A percentile compares a stretch with the other conserved stretches of the same genome.
Conservation (phyloP, 345 rosid species). For the Psidium friedrichsthalianum region DNA sequence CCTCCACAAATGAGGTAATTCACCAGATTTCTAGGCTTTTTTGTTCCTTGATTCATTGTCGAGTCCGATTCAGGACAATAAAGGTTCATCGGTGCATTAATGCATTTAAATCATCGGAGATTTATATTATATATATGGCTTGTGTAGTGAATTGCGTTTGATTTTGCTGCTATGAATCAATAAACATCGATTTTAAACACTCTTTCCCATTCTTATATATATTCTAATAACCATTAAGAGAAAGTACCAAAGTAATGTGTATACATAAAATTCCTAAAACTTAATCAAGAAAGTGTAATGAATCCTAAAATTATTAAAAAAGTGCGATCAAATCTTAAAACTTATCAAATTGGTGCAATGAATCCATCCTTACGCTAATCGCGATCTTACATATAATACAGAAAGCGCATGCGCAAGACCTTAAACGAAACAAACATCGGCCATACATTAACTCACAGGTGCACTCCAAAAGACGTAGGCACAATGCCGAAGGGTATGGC, state of each 20-base stretch:
- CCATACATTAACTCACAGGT: too few relatives aligned
- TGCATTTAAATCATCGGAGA: neutral
- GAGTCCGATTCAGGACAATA: neutral
- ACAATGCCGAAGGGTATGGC: too few relatives aligned
- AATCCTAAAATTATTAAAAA: too few relatives aligned
- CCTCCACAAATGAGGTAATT: neutral
- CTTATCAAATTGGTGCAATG: too few relatives aligned
- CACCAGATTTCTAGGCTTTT: neutral
- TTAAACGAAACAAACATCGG: too few relatives aligned
- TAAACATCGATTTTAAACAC: neutral
- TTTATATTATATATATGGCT: neutral
- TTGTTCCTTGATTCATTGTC: neutral
- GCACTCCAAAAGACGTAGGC: too few relatives aligned
- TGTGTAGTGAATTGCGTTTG: neutral
- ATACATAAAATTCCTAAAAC: neutral
- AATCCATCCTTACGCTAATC: too few relatives aligned
- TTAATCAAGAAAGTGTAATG: too few relatives aligned
- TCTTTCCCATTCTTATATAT: neutral
- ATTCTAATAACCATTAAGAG: neutral
- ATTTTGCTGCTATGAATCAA: neutral
- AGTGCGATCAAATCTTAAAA: too few relatives aligned
- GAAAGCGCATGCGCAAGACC: too few relatives aligned
- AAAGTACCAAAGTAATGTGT: neutral
- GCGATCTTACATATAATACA: too few relatives aligned
- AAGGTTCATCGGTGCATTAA: neutral